Evolutionary conservation across 2,329 filamentous ascomycete species (phyloP).

Genomic region (Hymenoscyphus scutula): DNA sequence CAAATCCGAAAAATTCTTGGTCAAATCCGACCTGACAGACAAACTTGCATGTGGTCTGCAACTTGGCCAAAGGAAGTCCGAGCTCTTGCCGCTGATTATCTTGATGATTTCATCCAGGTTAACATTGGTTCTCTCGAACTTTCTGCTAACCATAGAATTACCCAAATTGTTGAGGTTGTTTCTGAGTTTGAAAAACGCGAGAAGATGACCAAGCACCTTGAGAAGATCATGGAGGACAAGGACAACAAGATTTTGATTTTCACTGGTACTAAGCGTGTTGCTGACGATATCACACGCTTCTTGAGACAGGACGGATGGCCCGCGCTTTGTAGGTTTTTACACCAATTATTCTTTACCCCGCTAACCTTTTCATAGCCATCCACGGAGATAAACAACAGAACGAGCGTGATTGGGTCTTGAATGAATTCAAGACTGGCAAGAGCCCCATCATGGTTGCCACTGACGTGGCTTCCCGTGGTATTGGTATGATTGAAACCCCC

Average conservation of each 20-base stretch:
- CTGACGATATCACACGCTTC: conserved; percentile 96
- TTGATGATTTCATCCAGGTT: conserved; percentile 96
- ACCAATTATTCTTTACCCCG: conserved; percentile 47
- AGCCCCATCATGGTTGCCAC: conserved; percentile 99
- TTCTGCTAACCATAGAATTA: conserved; percentile 95
- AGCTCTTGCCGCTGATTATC: conserved; percentile 84
- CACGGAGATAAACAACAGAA: conserved; percentile 99
- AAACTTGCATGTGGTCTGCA: conserved; percentile 99
- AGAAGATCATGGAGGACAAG: conserved; percentile 97
- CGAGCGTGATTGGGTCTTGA: conserved; percentile 98
- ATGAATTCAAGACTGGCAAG: conserved; percentile 99
- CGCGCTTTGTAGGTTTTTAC: conserved; percentile 72
- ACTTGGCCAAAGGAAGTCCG: conserved; percentile 99
- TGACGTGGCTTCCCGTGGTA: conserved; percentile 99
- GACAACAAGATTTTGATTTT: conserved; percentile 95
- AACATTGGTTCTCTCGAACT: conserved; percentile 97
- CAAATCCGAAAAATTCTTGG: conserved; percentile 98
- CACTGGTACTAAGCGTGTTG: conserved; percentile 89
- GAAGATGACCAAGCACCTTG: conserved; percentile 93
- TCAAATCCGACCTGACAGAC: conserved; percentile 96
- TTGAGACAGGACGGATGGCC: conserved; percentile 98
- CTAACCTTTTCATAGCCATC: conserved; percentile 64
- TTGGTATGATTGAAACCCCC: conserved; percentile 86
- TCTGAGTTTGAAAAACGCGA: conserved; percentile 97
- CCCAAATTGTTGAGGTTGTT: conserved; percentile 94